phyloP scores from a whole-genome alignment of 2,329 filamentous ascomycete genomes.

The Pseudogymnoascus sp. region DNA sequence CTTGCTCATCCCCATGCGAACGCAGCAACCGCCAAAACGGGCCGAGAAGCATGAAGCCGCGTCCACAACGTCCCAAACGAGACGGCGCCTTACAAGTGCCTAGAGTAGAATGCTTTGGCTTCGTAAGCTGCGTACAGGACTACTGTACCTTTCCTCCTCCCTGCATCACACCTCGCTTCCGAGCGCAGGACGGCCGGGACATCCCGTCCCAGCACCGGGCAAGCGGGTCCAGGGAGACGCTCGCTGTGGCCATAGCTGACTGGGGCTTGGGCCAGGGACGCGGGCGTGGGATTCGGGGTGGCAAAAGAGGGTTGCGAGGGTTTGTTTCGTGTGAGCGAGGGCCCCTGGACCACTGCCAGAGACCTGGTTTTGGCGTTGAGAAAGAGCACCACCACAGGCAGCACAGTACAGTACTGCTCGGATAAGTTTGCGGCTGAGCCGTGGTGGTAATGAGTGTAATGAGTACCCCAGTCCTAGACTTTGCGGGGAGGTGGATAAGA shows the following conservation, averaged over 20 bases:
- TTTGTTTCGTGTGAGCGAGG: not conserved
- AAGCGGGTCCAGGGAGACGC: not conserved
- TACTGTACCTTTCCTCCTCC: not conserved
- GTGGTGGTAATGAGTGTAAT: not conserved
- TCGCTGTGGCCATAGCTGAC: not conserved
- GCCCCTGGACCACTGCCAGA: not conserved
- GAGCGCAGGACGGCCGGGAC: not conserved
- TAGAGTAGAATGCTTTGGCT: not conserved
- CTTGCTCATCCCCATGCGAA: not conserved
- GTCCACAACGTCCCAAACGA: not conserved
- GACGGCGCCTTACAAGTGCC: not conserved
- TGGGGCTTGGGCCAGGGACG: not conserved
- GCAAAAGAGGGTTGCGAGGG: not conserved
- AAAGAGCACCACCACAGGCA: not conserved
- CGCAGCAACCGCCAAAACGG: not conserved
- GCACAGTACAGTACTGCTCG: not conserved
- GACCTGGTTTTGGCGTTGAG: not conserved
- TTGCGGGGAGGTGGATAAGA: not conserved
- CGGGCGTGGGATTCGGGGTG: constrained; percentile 3
- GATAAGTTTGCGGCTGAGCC: not conserved
- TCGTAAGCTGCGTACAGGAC: not conserved
- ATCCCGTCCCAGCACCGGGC: not conserved
- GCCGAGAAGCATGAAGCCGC: not conserved
- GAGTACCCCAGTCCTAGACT: not conserved
- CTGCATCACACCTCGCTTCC: not conserved